phyloP scores from a whole-genome alignment of 805 yeast genomes.

The Grigorovia jiainica region DNA sequence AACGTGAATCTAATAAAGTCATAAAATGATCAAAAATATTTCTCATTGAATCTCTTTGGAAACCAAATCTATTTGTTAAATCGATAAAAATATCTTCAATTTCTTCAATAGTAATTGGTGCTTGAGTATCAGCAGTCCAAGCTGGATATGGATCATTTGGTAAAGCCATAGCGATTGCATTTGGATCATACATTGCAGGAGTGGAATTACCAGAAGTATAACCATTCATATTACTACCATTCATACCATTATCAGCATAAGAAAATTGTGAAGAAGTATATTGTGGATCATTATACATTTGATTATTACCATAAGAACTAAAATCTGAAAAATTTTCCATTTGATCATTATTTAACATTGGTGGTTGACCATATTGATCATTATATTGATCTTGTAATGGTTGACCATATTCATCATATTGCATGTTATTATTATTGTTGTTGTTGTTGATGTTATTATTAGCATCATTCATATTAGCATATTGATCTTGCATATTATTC shows the following conservation, averaged over 20 bases:
- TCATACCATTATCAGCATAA: slow-evolving; percentile 44
- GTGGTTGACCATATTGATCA: slow-evolving; percentile 15
- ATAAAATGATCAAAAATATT: slow-evolving; percentile 81
- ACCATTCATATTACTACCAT: slow-evolving; percentile 4
- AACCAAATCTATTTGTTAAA: slow-evolving; percentile 72
- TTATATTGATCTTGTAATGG: slow-evolving; percentile 23
- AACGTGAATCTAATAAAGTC: slow-evolving; percentile 73
- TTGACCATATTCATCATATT: slow-evolving; percentile 30
- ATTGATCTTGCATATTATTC: neutral
- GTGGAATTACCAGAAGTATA: slow-evolving; percentile 78
- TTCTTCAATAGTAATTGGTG: slow-evolving; percentile 72
- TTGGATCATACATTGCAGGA: slow-evolving; percentile 70
- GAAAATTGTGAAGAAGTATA: slow-evolving; percentile 83
- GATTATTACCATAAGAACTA: slow-evolving; percentile 49
- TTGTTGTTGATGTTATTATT: too few relatives aligned
- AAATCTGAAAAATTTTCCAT: slow-evolving; percentile 38
- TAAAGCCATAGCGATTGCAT: slow-evolving; percentile 28
- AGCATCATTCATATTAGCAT: slow-evolving; percentile 1
- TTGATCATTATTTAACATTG: slow-evolving; percentile 29
- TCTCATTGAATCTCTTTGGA: slow-evolving; percentile 89
- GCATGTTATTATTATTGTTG: too few relatives aligned
- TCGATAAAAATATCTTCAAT: slow-evolving; percentile 81
- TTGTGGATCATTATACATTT: slow-evolving; percentile 28
- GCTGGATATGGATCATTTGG: slow-evolving; percentile 96
- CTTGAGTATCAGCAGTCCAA: slow-evolving; percentile 93